A percentile compares a stretch with the other conserved stretches of the same genome.
Evolutionary conservation across 75 land plant genomes (phyloP).

Genomic region (Pseudotsuga menziesii): DNA sequence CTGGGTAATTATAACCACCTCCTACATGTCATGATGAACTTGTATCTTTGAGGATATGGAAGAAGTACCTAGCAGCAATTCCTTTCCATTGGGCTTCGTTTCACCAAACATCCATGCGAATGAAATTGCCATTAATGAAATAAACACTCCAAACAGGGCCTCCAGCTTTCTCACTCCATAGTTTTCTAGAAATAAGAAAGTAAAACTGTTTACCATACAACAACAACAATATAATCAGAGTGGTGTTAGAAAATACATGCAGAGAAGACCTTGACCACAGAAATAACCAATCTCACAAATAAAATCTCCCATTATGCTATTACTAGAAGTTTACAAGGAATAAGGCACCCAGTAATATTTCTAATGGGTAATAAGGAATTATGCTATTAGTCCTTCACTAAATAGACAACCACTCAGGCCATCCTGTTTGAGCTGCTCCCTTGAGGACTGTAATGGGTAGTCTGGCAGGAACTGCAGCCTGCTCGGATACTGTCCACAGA

Average conservation of each 20-base stretch:
- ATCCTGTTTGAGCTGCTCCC: no score
- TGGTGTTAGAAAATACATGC: neutral
- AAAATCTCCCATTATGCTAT: no score
- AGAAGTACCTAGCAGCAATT: constrained; percentile 60
- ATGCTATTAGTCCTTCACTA: no score
- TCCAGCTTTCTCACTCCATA: constrained; percentile 92
- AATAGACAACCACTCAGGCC: no score
- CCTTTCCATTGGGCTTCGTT: constrained; percentile 60
- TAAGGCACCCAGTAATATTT: no score
- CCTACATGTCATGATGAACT: neutral
- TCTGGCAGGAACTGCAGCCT: no score
- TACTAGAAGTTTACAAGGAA: no score
- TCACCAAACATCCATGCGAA: constrained; percentile 96
- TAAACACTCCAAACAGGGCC: constrained; percentile 76
- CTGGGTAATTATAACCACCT: neutral
- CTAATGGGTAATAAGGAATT: no score
- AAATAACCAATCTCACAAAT: neutral
- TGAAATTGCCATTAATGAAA: constrained; percentile 77
- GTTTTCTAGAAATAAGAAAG: constrained; percentile 81
- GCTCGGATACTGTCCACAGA: no score
- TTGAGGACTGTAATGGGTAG: no score
- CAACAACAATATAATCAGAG: neutral
- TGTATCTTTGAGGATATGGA: neutral
- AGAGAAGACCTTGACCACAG: neutral
- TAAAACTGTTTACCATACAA: constrained; percentile 45